phyloP scores from a whole-genome alignment of 306 rosid species.

The Erythrophleum fordii region DNA sequence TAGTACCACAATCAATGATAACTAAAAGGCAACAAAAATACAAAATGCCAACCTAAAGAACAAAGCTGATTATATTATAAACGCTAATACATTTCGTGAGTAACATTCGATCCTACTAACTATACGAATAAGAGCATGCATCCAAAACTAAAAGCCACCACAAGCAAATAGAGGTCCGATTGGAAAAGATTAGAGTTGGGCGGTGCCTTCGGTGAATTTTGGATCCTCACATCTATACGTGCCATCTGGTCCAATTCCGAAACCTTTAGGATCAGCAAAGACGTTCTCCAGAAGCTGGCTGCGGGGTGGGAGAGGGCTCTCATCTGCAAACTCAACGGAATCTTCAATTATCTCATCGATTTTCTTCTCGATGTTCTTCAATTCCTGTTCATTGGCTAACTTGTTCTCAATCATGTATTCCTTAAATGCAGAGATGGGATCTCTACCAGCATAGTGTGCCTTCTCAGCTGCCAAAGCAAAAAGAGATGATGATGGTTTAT shows the following conservation, averaged over 20 bases:
- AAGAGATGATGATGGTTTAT: conserved; percentile 8
- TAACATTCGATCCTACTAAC: conserved; percentile 40
- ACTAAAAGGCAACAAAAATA: conserved; percentile 28
- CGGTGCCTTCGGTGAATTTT: conserved; percentile 95
- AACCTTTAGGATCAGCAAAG: conserved; percentile 97
- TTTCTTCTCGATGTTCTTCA: conserved; percentile 83
- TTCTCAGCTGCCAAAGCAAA: conserved; percentile 80
- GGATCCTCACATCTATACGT: conserved; percentile 98
- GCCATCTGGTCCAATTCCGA: conserved; percentile 98
- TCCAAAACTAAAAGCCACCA: conserved; percentile 41
- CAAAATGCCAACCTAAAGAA: conserved; percentile 59
- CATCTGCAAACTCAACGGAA: conserved; percentile 87
- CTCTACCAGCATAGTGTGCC: conserved; percentile 88
- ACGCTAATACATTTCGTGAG: conserved; percentile 42
- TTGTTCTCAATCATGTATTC: conserved; percentile 74
- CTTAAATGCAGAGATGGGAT: conserved; percentile 87
- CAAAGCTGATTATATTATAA: conserved; percentile 49
- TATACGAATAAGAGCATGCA: conserved; percentile 48
- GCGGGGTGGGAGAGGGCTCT: conserved; percentile 79
- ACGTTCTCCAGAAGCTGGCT: conserved; percentile 97
- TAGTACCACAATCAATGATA: conserved; percentile 46
- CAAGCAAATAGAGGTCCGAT: conserved; percentile 27
- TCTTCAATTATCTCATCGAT: conserved; percentile 81
- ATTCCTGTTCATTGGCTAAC: conserved; percentile 74
- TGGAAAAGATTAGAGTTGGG: conserved; percentile 68